Percentiles rank a stretch among this genome's conserved stretches.
Conservation (phyloP, 805 yeast species). For the Vanderwaltozyma tropicalis region DNA sequence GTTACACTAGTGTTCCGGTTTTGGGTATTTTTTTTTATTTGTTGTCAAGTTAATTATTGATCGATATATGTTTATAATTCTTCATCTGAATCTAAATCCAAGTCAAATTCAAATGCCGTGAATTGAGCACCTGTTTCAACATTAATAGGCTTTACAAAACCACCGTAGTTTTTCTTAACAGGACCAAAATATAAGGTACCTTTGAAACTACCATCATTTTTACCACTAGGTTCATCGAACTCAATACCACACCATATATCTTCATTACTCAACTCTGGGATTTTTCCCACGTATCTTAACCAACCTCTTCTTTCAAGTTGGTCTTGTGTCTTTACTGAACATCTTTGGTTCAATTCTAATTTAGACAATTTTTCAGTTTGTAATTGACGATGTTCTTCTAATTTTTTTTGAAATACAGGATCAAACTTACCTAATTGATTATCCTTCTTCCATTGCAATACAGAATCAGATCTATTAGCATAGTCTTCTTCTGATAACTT, state of each 20-base stretch:
- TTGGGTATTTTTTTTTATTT: too few species aligned
- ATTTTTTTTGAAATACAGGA: constrained; percentile 34
- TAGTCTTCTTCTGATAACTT: constrained; percentile 30
- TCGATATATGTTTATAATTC: too few species aligned
- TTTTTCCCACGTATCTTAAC: constrained; percentile 59
- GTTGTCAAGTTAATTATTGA: too few species aligned
- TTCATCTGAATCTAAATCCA: constrained; percentile 32
- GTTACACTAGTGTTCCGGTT: too few species aligned
- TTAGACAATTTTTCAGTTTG: constrained; percentile 26
- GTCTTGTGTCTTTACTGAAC: constrained; percentile 31
- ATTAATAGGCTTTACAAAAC: constrained; percentile 60
- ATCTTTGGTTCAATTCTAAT: constrained; percentile 42
- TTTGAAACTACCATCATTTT: constrained; percentile 67
- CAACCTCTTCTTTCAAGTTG: constrained; percentile 47
- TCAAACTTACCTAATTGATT: constrained; percentile 65
- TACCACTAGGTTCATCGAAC: constrained; percentile 79
- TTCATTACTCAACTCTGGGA: constrained; percentile 41
- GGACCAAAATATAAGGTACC: constrained; percentile 54
- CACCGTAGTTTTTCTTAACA: constrained; percentile 47
- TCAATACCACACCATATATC: constrained; percentile 75
- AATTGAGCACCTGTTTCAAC: constrained; percentile 55
- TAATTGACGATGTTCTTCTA: constrained; percentile 16
- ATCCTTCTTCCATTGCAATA: constrained; percentile 64
- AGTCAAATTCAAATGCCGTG: constrained; percentile 37
- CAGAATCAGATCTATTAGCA: constrained; percentile 48